phyloP scores from a whole-genome alignment of 192 early-diverging fungal species.

The Backusella circina region DNA sequence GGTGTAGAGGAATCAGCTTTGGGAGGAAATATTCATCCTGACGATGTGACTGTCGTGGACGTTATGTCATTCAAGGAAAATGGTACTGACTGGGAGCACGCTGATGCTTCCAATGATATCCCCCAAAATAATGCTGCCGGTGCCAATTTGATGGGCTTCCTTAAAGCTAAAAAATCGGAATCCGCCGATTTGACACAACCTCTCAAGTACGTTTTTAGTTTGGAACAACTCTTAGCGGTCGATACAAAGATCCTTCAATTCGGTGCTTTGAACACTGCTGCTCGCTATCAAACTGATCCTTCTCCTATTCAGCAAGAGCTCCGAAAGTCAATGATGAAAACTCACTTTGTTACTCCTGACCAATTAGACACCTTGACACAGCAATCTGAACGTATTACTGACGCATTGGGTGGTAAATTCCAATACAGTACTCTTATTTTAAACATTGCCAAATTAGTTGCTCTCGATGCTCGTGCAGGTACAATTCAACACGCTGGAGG shows the following conservation, averaged over 20 bases:
- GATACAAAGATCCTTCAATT: conserved; percentile 8
- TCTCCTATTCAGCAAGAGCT: neutral
- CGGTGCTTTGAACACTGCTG: conserved; percentile 7
- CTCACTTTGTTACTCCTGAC: conserved; percentile 2
- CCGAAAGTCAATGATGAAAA: neutral
- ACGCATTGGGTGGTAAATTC: neutral
- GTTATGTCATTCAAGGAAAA: conserved; percentile 7
- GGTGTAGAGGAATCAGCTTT: conserved; percentile 3
- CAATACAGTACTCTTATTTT: conserved; percentile 9
- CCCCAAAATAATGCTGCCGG: neutral
- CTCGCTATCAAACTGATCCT: neutral
- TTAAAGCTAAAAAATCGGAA: neutral
- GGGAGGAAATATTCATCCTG: neutral
- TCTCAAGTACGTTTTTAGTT: conserved; percentile 2
- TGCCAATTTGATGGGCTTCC: neutral
- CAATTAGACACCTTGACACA: neutral
- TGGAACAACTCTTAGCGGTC: neutral
- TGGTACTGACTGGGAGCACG: conserved; percentile 7
- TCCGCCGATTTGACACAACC: neutral
- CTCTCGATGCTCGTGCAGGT: conserved; percentile 3
- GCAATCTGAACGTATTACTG: neutral
- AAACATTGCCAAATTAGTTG: neutral
- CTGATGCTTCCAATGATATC: neutral
- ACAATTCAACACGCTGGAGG: neutral
- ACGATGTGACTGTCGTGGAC: conserved; percentile 4